Base-by-base conservation (phyloP, 768 basidiomycete species). In the Podaxis sp. region DNA sequence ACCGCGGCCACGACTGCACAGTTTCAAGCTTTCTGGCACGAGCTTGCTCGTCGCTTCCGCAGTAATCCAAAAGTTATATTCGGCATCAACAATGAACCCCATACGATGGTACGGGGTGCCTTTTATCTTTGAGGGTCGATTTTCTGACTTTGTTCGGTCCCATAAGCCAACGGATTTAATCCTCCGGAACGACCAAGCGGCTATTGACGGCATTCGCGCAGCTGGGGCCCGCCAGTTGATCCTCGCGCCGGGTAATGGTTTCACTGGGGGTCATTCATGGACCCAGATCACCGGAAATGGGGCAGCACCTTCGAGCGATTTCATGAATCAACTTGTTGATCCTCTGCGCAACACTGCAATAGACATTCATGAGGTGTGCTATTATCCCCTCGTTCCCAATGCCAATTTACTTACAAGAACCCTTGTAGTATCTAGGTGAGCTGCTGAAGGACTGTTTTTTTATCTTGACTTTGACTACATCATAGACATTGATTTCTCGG, bases 61-160 rank as follows among this genome's bases (percentile, higher is more conserved):
- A 55, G 63, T 36, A 82, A 81, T 59, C 76, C 77, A 6, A 76
- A 76, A 22, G 79, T 82, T 39, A 67, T 82, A n/a, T 82, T 82
- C 65, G 79, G 80, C 2, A 76, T 80, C 48, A 80, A 80, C 68
- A 82, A 82, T 66, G 80, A 82, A 59, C 80, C 80, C 3, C 80
- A 82, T 55, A 74, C 76, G 55, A 78, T 82, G 78, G 79, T 80
- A 54, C 4, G 64, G 13, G 4, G 12, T 5, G n/a, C 28, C 7
- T 4, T 46, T 36, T 22, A 13, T 22, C 9, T 8, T 12, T 24
- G 19, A 11, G 3, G 11, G 24, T 49, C 48, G 19, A 49, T 24
- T 17, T 22, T n/a, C 19, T 49, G 48, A 22, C 19, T 51, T 28
- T 19, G 44, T 51, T 24, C 3, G 22, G 3, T 46, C 26, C 49